These are phyloP conservation scores for Helichrysum umbraculigerum DNA, from an alignment of 129 eudicot species.

Conservation along the genomic window DNA sequence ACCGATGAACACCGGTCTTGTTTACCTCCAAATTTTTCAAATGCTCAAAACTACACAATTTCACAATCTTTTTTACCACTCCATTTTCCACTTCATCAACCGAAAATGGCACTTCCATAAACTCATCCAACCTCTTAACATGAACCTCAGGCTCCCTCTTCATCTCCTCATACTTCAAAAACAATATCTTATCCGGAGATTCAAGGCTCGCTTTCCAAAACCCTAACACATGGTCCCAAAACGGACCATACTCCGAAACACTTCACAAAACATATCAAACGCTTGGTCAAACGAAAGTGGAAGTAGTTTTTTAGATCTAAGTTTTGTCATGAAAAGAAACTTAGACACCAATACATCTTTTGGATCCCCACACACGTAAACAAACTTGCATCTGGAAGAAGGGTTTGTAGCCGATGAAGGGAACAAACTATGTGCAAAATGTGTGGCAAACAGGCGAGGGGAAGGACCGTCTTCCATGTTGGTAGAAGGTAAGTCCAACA, in stretches of 20 bases:
- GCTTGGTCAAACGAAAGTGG: background rate
- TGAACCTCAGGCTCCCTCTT: background rate
- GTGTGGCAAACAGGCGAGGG: background rate
- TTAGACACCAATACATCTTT: background rate
- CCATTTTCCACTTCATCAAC: background rate
- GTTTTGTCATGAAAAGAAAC: background rate
- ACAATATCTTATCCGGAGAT: background rate
- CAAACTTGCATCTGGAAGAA: background rate
- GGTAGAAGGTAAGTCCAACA: background rate
- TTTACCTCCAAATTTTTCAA: background rate
- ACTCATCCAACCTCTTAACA: background rate
- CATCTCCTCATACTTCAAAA: background rate
- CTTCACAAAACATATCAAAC: background rate
- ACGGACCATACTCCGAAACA: background rate
- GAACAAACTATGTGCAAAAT: background rate
- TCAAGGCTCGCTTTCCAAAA: background rate
- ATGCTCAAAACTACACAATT: background rate
- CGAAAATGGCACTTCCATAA: background rate
- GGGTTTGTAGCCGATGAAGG: background rate
- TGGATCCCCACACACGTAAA: conserved; percentile 2
- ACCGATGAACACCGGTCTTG: background rate
- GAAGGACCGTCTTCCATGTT: background rate
- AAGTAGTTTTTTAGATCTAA: background rate
- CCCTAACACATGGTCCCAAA: background rate
- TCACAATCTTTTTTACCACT: background rate